Conservation (phyloP, 1,139 yeast species). For the Nadsonia commutata region DNA sequence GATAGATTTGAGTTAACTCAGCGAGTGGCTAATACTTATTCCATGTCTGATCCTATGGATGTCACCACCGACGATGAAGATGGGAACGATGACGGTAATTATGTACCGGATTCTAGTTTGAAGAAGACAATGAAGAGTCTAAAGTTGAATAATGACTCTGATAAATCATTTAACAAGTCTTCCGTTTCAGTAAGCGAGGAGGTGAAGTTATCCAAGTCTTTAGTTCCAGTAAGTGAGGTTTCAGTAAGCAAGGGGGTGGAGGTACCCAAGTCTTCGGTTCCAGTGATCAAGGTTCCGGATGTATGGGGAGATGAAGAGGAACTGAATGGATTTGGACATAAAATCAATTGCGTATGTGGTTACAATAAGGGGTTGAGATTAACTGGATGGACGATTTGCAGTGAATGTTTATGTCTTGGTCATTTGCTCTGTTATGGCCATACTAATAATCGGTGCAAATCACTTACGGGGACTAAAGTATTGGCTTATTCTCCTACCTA, state of each 20-base stretch:
- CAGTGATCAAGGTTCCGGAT: too few relatives aligned
- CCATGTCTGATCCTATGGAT: neutral
- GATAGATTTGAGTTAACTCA: neutral
- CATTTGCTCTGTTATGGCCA: neutral
- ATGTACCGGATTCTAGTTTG: neutral
- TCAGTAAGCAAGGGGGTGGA: too few relatives aligned
- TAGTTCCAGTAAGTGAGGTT: too few relatives aligned
- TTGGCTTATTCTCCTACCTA: too few relatives aligned
- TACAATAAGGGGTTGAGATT: too few relatives aligned
- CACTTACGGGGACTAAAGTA: neutral
- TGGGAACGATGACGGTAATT: neutral
- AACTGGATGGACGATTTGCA: neutral
- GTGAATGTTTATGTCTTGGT: neutral
- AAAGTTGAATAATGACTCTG: neutral
- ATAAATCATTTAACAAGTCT: too few relatives aligned
- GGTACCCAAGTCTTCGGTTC: too few relatives aligned
- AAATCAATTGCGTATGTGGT: neutral
- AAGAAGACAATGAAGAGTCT: neutral
- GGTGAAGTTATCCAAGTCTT: too few relatives aligned
- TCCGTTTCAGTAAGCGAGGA: too few relatives aligned
- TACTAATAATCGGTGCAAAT: neutral
- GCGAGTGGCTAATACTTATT: neutral
- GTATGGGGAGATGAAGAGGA: too few relatives aligned
- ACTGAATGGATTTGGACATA: too few relatives aligned
- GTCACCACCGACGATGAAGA: neutral